Base-by-base conservation (phyloP, 2,329 filamentous ascomycete genomes). In the Fusarium goolgardi region DNA sequence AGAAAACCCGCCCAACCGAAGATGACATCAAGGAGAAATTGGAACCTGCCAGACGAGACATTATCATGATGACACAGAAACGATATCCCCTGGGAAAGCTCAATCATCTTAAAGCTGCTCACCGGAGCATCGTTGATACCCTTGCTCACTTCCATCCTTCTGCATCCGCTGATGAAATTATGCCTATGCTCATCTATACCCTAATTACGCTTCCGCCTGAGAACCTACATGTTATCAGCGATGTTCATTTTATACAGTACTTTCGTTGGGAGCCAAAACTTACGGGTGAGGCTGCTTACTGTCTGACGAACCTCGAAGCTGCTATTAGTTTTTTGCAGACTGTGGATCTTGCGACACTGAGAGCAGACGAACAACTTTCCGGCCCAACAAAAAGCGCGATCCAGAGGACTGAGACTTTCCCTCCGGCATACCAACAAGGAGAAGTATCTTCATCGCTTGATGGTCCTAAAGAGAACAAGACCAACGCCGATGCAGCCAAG, bases 121-220 rank as follows among this genome's bases (percentile, higher is more conserved):
- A 98, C 78, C 96, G 96, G 81, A 91, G 90, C 68, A 98, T 99
- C 67, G 96, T 99, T 49, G 95, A 98, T 77, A 94, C 94, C 2
- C 78, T 90, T 49, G 85, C 87, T 6, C 84, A 88, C 71, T 89
- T 90, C 62, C 88, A 89, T 65, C 88, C 87, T 20, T 89, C 94
- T 1, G 97, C 96, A 1, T 98, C 96, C 1, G 96, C 96, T 4
- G 96, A 99, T 76, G 96, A 98, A 79, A 96, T 99, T 55, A 89
- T 99, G 77, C 96, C 96, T 1, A 97, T 97, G 78, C 85, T 99
- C 66, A 99, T 99, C 65, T 99, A 97, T 81, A 93, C 94, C 0
- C 86, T 99, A 63, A 96, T 99, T 76, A 97, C 94, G 4, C 90
- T 94, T 44, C 91, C 93, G 1, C 91, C 94, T 0, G 92, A 96